Percentiles rank a stretch among this genome's conserved stretches.
phyloP scores from a whole-genome alignment of 75 land plant species.

The Ceratopteris richardii region DNA sequence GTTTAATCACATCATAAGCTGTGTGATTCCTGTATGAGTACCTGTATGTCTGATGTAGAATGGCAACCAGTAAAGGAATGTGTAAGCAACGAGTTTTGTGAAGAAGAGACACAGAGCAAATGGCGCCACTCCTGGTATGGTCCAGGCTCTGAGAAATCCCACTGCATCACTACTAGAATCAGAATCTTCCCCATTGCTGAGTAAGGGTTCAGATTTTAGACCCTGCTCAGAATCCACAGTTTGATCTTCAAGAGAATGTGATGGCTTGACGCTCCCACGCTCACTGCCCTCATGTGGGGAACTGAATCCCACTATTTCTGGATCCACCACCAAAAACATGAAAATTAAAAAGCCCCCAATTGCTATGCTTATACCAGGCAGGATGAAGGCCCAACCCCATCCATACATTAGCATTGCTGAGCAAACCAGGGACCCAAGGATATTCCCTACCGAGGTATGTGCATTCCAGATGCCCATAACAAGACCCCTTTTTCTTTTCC shows the following conservation, averaged over 20 bases:
- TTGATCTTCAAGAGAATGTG: not conserved
- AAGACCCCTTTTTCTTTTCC: conserved; percentile 54
- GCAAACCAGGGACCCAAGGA: conserved; percentile 48
- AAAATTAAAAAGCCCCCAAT: conserved; percentile 39
- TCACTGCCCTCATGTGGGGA: conserved; percentile 15
- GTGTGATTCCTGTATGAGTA: conserved; percentile 19
- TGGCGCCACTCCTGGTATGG: conserved; percentile 91
- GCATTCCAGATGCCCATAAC: conserved; percentile 78
- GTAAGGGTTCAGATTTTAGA: not conserved
- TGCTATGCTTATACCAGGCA: conserved; percentile 38
- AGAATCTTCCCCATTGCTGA: not conserved
- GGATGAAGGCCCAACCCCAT: conserved; percentile 63
- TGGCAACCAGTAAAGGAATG: conserved; percentile 96
- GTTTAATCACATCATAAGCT: too few species aligned
- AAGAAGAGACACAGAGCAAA: conserved; percentile 92
- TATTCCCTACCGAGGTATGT: conserved; percentile 66
- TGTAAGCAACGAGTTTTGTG: conserved; percentile 90
- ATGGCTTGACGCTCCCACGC: not conserved
- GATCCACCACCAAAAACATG: conserved; percentile 56
- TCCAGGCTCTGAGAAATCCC: conserved; percentile 85
- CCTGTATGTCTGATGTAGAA: conserved; percentile 93
- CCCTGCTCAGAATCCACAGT: not conserved
- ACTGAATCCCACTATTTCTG: conserved; percentile 45
- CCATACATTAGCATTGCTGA: conserved; percentile 40
- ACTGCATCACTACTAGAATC: conserved; percentile 27